Conservation (phyloP, 1,139 yeast species). For the Geotrichum bryndzae region DNA sequence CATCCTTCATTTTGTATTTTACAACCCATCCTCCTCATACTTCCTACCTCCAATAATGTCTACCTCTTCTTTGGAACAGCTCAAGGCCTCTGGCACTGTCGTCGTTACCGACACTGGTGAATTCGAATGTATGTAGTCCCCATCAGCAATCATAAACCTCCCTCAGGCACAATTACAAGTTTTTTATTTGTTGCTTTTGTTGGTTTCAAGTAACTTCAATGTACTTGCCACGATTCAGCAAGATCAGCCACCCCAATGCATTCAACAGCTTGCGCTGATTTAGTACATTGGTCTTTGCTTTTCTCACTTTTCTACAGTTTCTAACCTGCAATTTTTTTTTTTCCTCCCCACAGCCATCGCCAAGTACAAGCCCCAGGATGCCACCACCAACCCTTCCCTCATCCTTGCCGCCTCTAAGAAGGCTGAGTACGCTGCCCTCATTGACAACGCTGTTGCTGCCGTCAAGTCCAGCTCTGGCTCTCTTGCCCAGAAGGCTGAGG, state of each 20-base stretch:
- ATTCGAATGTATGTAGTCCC: slow-evolving; percentile 55
- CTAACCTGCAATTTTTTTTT: background rate
- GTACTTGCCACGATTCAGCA: background rate
- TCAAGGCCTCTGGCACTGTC: slow-evolving; percentile 90
- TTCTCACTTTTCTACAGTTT: background rate
- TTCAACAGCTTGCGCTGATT: background rate
- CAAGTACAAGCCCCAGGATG: slow-evolving; percentile 97
- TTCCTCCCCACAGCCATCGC: slow-evolving; percentile 59
- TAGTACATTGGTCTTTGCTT: background rate
- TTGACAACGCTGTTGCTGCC: slow-evolving; percentile 84
- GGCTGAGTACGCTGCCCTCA: slow-evolving; percentile 80
- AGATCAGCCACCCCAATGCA: background rate
- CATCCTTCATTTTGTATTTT: background rate
- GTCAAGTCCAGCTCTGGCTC: slow-evolving; percentile 53
- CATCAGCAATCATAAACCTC: background rate
- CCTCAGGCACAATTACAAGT: background rate
- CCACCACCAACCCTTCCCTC: slow-evolving; percentile 97
- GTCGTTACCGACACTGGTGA: slow-evolving; percentile 99
- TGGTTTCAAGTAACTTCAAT: background rate
- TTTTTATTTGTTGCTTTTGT: background rate
- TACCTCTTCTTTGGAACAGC: slow-evolving; percentile 77
- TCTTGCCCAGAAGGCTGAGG: slow-evolving; percentile 57
- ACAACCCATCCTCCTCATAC: background rate
- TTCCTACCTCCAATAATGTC: slow-evolving; percentile 35
- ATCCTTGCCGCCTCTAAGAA: slow-evolving; percentile 93